These are phyloP conservation scores for Tolypocladium cylindrosporum DNA, from an alignment of 2,329 filamentous ascomycete species.

Conservation along the genomic window DNA sequence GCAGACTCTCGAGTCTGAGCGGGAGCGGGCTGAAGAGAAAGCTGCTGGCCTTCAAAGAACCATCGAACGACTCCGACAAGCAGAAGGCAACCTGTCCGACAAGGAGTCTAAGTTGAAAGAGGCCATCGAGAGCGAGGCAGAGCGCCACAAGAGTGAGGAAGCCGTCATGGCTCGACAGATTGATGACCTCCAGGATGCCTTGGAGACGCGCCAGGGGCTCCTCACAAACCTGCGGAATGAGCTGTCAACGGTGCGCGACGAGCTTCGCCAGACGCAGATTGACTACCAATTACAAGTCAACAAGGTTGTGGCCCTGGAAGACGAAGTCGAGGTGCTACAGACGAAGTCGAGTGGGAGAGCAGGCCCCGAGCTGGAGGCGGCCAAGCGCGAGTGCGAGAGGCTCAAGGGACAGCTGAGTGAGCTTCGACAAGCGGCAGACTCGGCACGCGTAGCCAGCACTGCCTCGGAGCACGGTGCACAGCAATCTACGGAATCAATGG, in stretches of 20 bases:
- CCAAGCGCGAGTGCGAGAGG: slow-evolving; percentile 15
- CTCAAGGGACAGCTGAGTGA: slow-evolving; percentile 27
- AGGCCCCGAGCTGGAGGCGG: slow-evolving; percentile 8
- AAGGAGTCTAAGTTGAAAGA: slow-evolving; percentile 60
- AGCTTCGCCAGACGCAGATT: slow-evolving; percentile 57
- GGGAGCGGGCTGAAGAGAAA: slow-evolving; percentile 56
- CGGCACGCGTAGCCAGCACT: slow-evolving; percentile 16
- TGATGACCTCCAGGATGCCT: slow-evolving; percentile 60
- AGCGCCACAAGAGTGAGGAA: slow-evolving; percentile 65
- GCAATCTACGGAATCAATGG: slow-evolving; percentile 31
- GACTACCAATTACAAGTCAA: slow-evolving; percentile 53
- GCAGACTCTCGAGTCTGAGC: slow-evolving; percentile 54
- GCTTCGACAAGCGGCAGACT: slow-evolving; percentile 14
- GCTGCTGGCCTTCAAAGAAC: slow-evolving; percentile 58
- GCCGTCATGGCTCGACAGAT: slow-evolving; percentile 62
- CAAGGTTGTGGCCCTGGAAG: slow-evolving; percentile 59
- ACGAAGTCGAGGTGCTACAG: slow-evolving; percentile 68
- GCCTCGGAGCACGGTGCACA: slow-evolving; percentile 22
- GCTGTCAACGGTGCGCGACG: slow-evolving; percentile 55
- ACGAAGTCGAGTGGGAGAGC: slow-evolving; percentile 5
- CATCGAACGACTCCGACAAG: slow-evolving; percentile 58
- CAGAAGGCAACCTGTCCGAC: slow-evolving; percentile 55
- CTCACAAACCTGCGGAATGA: slow-evolving; percentile 58
- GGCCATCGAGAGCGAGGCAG: slow-evolving; percentile 58
- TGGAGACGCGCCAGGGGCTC: slow-evolving; percentile 55